Percentiles rank a stretch among this genome's conserved stretches.
Conservation (phyloP, 2,329 filamentous ascomycete genomes). For the Diaporthe eres region DNA sequence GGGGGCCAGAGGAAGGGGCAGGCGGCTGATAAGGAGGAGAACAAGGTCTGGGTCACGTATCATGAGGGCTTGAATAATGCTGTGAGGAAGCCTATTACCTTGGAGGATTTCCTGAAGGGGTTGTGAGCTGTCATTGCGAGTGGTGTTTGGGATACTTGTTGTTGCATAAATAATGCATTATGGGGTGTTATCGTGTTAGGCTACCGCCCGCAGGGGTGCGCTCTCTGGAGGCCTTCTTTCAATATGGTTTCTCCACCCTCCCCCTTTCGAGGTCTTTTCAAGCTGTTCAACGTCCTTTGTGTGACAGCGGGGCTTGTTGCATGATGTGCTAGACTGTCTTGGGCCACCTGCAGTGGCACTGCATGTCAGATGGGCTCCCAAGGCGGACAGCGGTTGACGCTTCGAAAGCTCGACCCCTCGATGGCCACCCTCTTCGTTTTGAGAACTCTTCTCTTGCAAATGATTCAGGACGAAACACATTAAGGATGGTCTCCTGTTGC, state of each 20-base stretch:
- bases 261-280: too few relatives aligned
- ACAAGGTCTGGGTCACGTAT: slow-evolving; percentile 86
- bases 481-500: neutral
- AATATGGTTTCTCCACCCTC: too few relatives aligned
- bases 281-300: too few relatives aligned
- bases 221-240: neutral
- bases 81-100: slow-evolving; percentile 86
- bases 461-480: neutral
- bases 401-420: neutral
- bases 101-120: slow-evolving; percentile 82
- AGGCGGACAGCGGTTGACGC: neutral
- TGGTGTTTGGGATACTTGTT: neutral
- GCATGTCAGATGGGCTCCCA: neutral
- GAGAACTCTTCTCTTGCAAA: neutral
- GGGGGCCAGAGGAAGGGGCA: slow-evolving; percentile 43
- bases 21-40: slow-evolving; percentile 61
- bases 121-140: slow-evolving; percentile 57
- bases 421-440: too few relatives aligned
- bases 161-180: neutral
- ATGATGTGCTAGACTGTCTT: neutral
- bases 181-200: neutral
- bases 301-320: neutral
- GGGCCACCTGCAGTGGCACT: neutral
- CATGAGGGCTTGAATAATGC: slow-evolving; percentile 95
- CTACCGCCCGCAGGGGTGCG: too few relatives aligned